Base-by-base conservation (phyloP, 352 stramenopile species). In the Pythium folliculosum region DNA sequence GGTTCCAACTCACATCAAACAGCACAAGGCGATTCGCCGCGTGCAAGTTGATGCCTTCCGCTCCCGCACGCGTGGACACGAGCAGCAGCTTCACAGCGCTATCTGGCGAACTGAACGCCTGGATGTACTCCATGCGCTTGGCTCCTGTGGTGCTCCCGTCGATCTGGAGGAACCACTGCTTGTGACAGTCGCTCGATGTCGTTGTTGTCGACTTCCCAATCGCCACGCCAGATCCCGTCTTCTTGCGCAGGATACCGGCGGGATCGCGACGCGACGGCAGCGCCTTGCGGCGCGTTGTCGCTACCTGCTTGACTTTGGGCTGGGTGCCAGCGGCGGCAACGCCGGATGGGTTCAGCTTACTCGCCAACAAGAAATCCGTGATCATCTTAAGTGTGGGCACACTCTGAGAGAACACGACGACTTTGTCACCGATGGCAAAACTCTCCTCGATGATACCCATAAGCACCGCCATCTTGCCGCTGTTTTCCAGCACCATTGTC, bases 1-100 rank as follows among this genome's bases (percentile, higher is more conserved):
- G 90, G 66, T 97, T 97, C 90, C 90, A 97, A 70, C 89, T 96
- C 52, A 95, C 88, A 52, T 97, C 90, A 54, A 96, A 97, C 8
- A 97, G 67, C 38, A 97, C 86, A n/a, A 97, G 80, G 5, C 90
- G 89, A 65, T 96, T 96, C 2, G 81, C 90, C n/a, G 86, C 88
- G 67, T 94, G 82, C 49, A 97, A 60, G 69, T 97, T 97, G 56
- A 97, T 92, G 21, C 91, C 91, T 71, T 95, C 87, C 17, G 84
- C 87, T n/a, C 87, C 87, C 56, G 87, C 87, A 27, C 84, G 81
- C 14, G 87, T 95, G 7, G 87, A 95, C 27, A 95, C 81, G 14
- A 95, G 71, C 27, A 95, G 70, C 16, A 95, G 66, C 60, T 92
- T 86, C 9, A 95, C 82, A 0, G 65, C 45, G 61, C 80, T 90